Percentiles rank a stretch among this genome's conserved stretches.
phyloP scores from a whole-genome alignment of 192 early-diverging fungal genomes.

The Oehlia diaphana region DNA sequence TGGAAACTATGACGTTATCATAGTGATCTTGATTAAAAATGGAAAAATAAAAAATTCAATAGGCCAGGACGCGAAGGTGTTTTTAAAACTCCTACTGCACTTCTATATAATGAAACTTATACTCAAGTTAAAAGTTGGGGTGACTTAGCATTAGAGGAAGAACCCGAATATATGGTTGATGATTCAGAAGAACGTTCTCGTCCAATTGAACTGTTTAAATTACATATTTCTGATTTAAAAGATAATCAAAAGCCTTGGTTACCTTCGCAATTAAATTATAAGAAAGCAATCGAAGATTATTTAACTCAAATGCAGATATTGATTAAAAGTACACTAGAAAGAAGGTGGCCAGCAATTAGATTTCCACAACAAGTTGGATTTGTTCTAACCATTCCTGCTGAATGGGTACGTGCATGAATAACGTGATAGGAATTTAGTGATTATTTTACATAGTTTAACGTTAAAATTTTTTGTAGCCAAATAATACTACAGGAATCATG shows the following conservation, averaged over 20 bases:
- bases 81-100: constrained; percentile 21
- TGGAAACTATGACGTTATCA: neutral
- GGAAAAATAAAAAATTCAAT: neutral
- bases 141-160: constrained; percentile 6
- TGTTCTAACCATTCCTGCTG: constrained; percentile 9
- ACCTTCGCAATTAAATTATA: neutral
- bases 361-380: constrained; percentile 21
- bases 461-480: neutral
- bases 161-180: neutral
- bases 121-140: constrained; percentile 11
- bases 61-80: neutral
- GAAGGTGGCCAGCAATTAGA: neutral
- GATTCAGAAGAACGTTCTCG: neutral
- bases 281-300: constrained; percentile 23
- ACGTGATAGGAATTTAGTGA: too few relatives aligned
- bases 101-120: constrained; percentile 16
- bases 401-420: neutral
- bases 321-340: neutral
- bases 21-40: too few relatives aligned
- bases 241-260: constrained; percentile 19
- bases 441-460: neutral
- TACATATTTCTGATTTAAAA: constrained; percentile 17
- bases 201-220: constrained; percentile 27
- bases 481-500: neutral
- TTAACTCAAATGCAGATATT: constrained; percentile 10